phyloP scores from a whole-genome alignment of 83 land plant species.

The Diphasiastrum complanatum region DNA sequence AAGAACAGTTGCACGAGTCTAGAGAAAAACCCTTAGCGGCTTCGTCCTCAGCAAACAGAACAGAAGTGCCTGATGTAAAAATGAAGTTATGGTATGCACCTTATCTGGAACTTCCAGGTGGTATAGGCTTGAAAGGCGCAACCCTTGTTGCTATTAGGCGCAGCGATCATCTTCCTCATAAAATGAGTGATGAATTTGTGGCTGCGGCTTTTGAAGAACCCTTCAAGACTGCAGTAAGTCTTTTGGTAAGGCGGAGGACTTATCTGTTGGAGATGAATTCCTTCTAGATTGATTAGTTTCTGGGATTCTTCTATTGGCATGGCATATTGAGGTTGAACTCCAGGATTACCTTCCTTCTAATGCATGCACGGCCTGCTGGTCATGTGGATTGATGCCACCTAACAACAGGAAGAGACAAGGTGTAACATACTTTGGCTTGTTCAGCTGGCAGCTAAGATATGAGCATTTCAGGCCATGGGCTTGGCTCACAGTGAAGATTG shows the following conservation, averaged over 20 bases:
- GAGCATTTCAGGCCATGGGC: no score
- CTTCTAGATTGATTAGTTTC: conserved; percentile 15
- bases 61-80: conserved; percentile 24
- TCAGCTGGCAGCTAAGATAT: no score
- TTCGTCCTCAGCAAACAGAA: conserved; percentile 23
- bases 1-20: conserved; percentile 27
- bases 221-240: conserved; percentile 21
- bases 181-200: conserved; percentile 20
- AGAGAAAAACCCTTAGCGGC: conserved; percentile 28
- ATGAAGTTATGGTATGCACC: conserved; percentile 36
- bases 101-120: conserved; percentile 24
- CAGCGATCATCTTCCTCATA: conserved; percentile 19
- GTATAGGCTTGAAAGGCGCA: conserved; percentile 25
- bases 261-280: conserved; percentile 33
- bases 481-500: no score
- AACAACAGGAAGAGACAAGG: no score
- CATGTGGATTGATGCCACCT: no score
- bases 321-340: no score
- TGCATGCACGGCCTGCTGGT: no score
- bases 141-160: conserved; percentile 27
- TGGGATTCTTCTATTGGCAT: no score
- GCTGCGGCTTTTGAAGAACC: conserved; percentile 31
- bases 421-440: no score
- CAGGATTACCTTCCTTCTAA: no score
- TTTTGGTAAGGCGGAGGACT: conserved; percentile 22